Evolutionary conservation across 2,329 filamentous ascomycete genomes (phyloP), one percentile per base, ranked within the genome.

Genomic region (Penicillium sp.): DNA sequence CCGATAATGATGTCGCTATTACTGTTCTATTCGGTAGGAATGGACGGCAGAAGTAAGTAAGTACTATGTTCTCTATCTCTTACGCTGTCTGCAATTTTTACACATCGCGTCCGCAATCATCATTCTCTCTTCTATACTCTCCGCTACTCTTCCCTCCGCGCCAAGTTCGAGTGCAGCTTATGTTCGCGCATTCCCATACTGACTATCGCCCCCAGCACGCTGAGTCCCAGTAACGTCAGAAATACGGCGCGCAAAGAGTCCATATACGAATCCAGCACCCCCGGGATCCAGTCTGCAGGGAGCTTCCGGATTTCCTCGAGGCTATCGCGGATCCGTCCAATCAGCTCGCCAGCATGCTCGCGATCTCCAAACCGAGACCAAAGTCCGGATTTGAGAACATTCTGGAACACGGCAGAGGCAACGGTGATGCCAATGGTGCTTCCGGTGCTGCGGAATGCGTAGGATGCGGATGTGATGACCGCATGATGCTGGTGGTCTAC

Each of bases 401-500:
- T 95, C 65, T 95, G 89, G 65, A 93, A 95, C 15, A 94, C 85
- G 1, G 86, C 80, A 1, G 84, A 84, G 1, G 85, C 86, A 48
- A 87, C 70, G 0, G 85, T 86, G 60, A 89, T 81, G 10, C 86
- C 85, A 45, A 89, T 79, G 0, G 84, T 85, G 33, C 79, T 81
- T 6, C 85, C 86, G 0, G 86, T 86, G n/a, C 82, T 84, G 33
- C 86, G 79, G 67, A 88, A 89, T 0, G 84, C 84, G 58, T 88
- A 95, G 0, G 84, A 90, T 0, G 87, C 86, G 1, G 86, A 88
- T 0, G 89, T 95, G 59, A 94, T 82, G 44, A 94, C 87, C 5
- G 90, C 89, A 67, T 95, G 89, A 57, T 91, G 81, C 13, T 85
- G 77, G 66, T 94, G 88, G 33, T 87, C 84, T 6, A 95, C 88